Conservation (phyloP, 208 protist species). For the Porcisia deanei region DNA sequence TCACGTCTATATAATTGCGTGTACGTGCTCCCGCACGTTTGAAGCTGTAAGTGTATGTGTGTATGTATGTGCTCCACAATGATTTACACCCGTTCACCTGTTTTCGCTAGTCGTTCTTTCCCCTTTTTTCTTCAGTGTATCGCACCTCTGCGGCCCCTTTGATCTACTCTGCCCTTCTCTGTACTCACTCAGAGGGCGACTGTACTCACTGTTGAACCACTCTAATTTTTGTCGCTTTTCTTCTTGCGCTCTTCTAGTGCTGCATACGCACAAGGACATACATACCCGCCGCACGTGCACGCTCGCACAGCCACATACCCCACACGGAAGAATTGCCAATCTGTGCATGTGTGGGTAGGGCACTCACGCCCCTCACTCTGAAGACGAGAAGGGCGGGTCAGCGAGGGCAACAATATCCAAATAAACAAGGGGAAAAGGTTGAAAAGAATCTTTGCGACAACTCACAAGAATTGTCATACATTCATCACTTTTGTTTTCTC, state of each 20-base stretch:
- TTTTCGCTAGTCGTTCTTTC: neutral
- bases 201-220: neutral
- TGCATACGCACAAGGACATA: neutral
- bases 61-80: no score
- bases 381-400: neutral
- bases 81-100: neutral
- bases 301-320: neutral
- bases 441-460: neutral
- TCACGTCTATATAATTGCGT: neutral
- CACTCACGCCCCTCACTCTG: neutral
- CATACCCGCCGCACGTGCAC: neutral
- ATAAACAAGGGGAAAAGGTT: neutral
- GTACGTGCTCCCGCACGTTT: neutral
- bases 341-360: neutral
- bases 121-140: neutral
- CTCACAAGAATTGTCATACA: neutral
- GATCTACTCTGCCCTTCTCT: neutral
- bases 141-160: neutral
- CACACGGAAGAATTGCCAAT: neutral
- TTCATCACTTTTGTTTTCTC: neutral
- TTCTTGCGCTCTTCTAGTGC: neutral
- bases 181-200: neutral
- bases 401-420: neutral
- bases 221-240: neutral
- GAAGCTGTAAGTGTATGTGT: no score